Base-by-base conservation (phyloP, 768 basidiomycete species). In the Collybia mongolica region DNA sequence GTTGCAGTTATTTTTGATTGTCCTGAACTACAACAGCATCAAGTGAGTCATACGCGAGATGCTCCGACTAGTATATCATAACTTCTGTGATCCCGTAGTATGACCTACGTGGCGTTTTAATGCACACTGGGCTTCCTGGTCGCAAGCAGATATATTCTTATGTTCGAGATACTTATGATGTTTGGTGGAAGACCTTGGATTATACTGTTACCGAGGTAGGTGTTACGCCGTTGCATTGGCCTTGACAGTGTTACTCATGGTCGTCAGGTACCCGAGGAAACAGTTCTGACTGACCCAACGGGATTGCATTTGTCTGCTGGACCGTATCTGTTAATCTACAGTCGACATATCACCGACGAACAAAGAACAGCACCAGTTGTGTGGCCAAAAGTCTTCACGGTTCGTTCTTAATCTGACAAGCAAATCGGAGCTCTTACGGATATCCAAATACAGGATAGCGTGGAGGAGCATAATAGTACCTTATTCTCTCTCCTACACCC, bases 111-210 rank as follows among this genome's bases (percentile, higher is more conserved):
- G 84, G 79, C 6, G 90, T 91, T 4, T 73, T 92, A 35, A 72
- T 90, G 40, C 87, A 91, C 56, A 88, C 87, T 9, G 90, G 90
- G 4, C 67, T 90, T 26, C 85, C 82, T 37, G 90, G 90, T 7
- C 73, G 91, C 40, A 88, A 79, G 49, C 86, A 90, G 57, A 69
- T 89, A 7, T 90, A 90, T 62, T 86, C 87, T 5, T 93, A 91
- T 54, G 81, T 90, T 11, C 79, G 84, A 51, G 79, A 83, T 49
- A 65, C 63, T 23, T 75, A 80, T 39, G 83, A 77, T 5, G 67
- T 63, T 2, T 93, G 90, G 90, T 93, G 88, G 88, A 92, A 88
- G 68, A 86, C 83, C 2, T 74, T 86, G 6, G 91, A 91, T 57
- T 79, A 80, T 50, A 68, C 71, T 9, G 84, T 90, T 2, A 82